phyloP scores from a whole-genome alignment of 2,329 filamentous ascomycete genomes.

The Alternaria solani region DNA sequence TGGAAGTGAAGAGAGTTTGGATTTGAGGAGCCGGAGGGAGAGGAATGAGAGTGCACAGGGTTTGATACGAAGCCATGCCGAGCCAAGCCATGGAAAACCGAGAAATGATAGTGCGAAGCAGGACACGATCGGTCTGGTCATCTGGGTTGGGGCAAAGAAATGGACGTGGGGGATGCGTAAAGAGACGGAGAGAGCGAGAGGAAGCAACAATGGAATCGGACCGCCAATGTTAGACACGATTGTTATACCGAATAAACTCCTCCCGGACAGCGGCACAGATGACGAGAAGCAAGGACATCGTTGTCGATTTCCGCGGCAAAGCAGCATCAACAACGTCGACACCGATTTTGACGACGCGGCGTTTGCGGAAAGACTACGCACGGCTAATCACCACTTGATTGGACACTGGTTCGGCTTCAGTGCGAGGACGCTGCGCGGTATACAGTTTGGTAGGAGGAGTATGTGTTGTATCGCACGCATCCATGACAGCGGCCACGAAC shows the following conservation, averaged over 20 bases:
- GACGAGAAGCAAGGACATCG: not conserved
- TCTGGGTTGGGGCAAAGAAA: not conserved
- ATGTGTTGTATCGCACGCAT: too few relatives aligned
- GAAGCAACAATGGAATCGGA: not conserved
- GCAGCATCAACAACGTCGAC: not conserved
- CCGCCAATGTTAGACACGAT: not conserved
- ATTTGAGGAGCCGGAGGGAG: conserved; percentile 28
- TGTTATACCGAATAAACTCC: not conserved
- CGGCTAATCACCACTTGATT: conserved; percentile 27
- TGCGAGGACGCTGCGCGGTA: conserved; percentile 28
- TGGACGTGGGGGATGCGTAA: not conserved
- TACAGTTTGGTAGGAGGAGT: conserved; percentile 20
- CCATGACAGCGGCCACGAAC: too few relatives aligned
- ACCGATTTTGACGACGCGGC: conserved; percentile 38
- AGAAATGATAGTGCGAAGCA: not conserved
- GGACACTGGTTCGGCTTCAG: conserved; percentile 36
- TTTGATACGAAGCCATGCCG: conserved; percentile 8
- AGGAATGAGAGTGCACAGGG: conserved; percentile 34
- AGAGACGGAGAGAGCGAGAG: not conserved
- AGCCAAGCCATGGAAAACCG: conserved; percentile 1
- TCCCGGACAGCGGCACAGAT: not conserved
- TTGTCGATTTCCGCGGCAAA: not conserved
- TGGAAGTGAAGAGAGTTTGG: conserved; percentile 7
- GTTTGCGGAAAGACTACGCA: conserved; percentile 30
- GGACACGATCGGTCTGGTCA: not conserved